Evolutionary conservation across 768 basidiomycete genomes (phyloP).

Genomic region (Paxillus ammoniavirescens): DNA sequence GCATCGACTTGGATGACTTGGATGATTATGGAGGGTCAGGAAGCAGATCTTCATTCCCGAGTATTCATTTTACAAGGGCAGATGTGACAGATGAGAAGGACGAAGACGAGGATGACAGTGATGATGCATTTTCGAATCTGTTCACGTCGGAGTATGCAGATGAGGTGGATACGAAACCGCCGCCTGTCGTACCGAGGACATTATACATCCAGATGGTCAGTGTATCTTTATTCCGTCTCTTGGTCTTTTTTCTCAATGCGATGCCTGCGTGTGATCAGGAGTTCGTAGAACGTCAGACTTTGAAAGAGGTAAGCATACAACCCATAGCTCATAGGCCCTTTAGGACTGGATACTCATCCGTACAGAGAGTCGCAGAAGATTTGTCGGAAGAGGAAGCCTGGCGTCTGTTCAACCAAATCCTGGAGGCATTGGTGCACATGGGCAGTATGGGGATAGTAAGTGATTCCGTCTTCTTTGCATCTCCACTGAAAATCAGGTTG

Average conservation of each 20-base stretch:
- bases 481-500: conserved; percentile 1
- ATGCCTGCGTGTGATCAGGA: conserved; percentile 46
- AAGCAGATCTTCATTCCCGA: conserved; percentile 69
- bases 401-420: conserved; percentile 84
- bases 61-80: conserved; percentile 74
- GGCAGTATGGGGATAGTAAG: conserved; percentile 80
- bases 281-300: conserved; percentile 87
- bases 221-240: not conserved
- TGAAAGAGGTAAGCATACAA: conserved; percentile 61
- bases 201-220: conserved; percentile 93
- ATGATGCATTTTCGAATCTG: conserved; percentile 38
- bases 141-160: conserved; percentile 35
- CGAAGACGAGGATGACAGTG: conserved; percentile 44
- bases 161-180: conserved; percentile 31
- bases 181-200: conserved; percentile 44
- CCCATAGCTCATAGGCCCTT: not conserved
- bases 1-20: conserved; percentile 60
- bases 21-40: conserved; percentile 56
- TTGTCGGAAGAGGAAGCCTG: conserved; percentile 84
- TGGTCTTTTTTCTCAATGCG: not conserved
- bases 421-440: conserved; percentile 91
- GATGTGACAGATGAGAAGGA: conserved; percentile 37
- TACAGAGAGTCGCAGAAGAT: conserved; percentile 72
- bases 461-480: conserved; percentile 8
- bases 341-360: not conserved